Percentiles rank a stretch among this genome's conserved stretches.
These are phyloP conservation scores for Metschnikowia kunwiensis DNA, from an alignment of 805 yeast species.

Conservation along the genomic window DNA sequence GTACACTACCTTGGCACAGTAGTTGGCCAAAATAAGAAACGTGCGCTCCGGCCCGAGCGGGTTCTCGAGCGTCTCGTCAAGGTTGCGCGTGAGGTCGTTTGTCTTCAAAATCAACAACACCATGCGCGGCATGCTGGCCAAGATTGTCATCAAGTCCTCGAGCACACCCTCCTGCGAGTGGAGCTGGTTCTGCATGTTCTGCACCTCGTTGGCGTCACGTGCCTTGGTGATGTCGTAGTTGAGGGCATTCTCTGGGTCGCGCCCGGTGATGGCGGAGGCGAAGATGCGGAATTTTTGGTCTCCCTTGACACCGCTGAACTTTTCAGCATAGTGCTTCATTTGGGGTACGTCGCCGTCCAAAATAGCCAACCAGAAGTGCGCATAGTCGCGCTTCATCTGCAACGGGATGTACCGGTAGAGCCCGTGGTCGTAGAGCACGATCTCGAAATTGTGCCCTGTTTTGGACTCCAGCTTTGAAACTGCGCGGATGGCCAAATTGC, in stretches of 20 bases:
- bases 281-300: slow-evolving; percentile 74
- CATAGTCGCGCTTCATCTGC: slow-evolving; percentile 73
- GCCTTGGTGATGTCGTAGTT: slow-evolving; percentile 53
- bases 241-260: slow-evolving; percentile 77
- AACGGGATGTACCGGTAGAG: slow-evolving; percentile 81
- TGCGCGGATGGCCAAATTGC: slow-evolving; percentile 79
- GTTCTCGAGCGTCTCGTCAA: slow-evolving; percentile 78
- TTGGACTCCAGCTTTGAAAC: slow-evolving; percentile 15
- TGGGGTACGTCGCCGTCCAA: slow-evolving; percentile 62
- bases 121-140: slow-evolving; percentile 78
- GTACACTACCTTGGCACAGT: slow-evolving; percentile 80
- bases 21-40: slow-evolving; percentile 82
- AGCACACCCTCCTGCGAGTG: slow-evolving; percentile 58
- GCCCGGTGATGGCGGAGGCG: slow-evolving; percentile 92
- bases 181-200: slow-evolving; percentile 61
- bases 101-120: slow-evolving; percentile 87
- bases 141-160: slow-evolving; percentile 71
- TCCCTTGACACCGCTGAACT: slow-evolving; percentile 74
- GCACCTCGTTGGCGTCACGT: slow-evolving; percentile 62
- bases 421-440: slow-evolving; percentile 92
- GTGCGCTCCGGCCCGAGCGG: slow-evolving; percentile 88
- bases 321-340: slow-evolving; percentile 72
- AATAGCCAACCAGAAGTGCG: slow-evolving; percentile 89
- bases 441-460: slow-evolving; percentile 77
- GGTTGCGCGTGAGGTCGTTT: slow-evolving; percentile 83